phyloP scores from a whole-genome alignment of 164 flowering plant genomes.

The Piper betle region DNA sequence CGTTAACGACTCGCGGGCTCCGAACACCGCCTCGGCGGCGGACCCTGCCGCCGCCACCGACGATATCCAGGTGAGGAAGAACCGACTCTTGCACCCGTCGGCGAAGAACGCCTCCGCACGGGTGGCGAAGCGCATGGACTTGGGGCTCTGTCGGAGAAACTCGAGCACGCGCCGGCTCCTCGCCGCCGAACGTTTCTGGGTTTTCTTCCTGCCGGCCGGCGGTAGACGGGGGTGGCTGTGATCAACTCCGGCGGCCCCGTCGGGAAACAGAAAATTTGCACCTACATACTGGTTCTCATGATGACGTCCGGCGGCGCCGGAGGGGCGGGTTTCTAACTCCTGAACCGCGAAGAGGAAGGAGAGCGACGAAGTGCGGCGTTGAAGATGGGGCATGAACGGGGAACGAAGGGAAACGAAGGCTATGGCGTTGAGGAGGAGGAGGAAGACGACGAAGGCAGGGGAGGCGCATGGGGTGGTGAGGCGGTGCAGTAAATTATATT shows the following conservation, averaged over 20 bases:
- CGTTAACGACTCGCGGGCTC: slow-evolving; percentile 36
- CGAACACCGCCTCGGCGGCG: slow-evolving; percentile 26
- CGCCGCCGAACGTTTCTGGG: neutral
- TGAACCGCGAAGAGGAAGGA: neutral
- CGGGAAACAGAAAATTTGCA: neutral
- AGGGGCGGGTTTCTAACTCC: neutral
- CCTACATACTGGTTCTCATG: neutral
- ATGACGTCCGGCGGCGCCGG: too few relatives aligned
- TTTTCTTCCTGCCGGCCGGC: neutral
- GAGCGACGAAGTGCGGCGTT: neutral
- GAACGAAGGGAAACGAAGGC: neutral
- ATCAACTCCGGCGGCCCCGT: neutral
- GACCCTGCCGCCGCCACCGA: slow-evolving; percentile 33
- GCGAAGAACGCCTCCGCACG: slow-evolving; percentile 24
- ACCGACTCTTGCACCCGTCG: slow-evolving; percentile 29
- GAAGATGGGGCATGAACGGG: neutral
- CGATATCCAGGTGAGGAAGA: slow-evolving; percentile 93
- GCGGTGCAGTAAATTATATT: neutral
- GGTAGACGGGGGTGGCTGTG: neutral
- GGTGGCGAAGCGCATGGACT: neutral
- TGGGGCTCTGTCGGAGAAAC: neutral
- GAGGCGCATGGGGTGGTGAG: neutral
- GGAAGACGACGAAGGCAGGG: neutral
- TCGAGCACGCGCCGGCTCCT: neutral
- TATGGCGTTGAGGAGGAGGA: neutral